Conservation (phyloP, 2,329 filamentous ascomycete species). For the Chaetomiaceae sp. region DNA sequence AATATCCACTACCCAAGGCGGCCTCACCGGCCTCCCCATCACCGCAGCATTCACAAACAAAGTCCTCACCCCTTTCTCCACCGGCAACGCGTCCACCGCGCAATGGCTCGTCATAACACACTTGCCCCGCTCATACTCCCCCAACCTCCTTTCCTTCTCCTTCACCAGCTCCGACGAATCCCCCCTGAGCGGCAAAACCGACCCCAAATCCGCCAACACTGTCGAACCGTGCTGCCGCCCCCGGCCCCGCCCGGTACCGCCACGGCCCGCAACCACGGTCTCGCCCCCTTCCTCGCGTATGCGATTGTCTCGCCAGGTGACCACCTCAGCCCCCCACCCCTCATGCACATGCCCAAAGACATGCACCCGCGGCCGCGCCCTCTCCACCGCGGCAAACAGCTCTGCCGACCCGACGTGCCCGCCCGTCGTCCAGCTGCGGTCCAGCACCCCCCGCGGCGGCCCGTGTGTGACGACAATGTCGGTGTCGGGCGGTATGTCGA, state of each 20-base stretch:
- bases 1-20: constrained; percentile 8
- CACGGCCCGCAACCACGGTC: too few relatives aligned
- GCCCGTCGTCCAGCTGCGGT: constrained; percentile 30
- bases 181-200: neutral
- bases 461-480: constrained; percentile 54
- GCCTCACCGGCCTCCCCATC: neutral
- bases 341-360: constrained; percentile 12
- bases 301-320: neutral
- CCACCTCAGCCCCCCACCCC: neutral
- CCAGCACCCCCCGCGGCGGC: constrained; percentile 49
- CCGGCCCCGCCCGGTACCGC: neutral
- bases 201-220: neutral
- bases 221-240: neutral
- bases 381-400: constrained; percentile 9
- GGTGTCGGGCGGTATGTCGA: constrained; percentile 32
- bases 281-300: too few relatives aligned
- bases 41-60: constrained; percentile 14
- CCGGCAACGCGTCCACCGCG: neutral
- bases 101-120: constrained; percentile 6
- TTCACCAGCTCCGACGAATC: neutral
- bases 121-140: constrained; percentile 1
- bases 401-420: constrained; percentile 1
- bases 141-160: neutral
- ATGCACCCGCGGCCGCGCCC: constrained; percentile 13
- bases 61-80: neutral